Evolutionary conservation across 345 rosid species (phyloP).

Genomic region (Durio zibethinus): DNA sequence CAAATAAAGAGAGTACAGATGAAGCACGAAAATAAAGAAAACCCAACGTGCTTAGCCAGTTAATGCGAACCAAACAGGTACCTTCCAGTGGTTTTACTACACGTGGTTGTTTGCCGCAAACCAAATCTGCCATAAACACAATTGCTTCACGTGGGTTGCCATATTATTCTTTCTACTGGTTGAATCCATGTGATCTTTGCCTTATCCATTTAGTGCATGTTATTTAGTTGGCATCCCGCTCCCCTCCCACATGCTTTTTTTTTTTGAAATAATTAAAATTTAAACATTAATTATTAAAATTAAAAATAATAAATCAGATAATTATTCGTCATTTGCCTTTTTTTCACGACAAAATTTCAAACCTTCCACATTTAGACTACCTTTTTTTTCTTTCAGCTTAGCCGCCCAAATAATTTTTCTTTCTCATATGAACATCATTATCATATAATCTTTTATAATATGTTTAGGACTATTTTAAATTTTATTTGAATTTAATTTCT

Average conservation of each 20-base stretch:
- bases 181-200: background rate
- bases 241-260: no score
- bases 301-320: no score
- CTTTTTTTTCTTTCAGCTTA: background rate
- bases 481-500: no score
- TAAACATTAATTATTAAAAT: no score
- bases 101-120: background rate
- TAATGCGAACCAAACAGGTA: background rate
- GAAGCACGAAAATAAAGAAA: background rate
- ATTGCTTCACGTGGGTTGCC: background rate
- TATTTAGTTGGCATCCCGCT: background rate
- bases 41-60: background rate
- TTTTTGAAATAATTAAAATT: no score
- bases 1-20: background rate
- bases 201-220: background rate
- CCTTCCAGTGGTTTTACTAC: background rate
- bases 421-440: no score
- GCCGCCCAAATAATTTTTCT: no score
- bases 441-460: no score
- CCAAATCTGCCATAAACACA: background rate
- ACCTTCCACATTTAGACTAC: background rate
- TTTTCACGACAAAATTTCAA: background rate
- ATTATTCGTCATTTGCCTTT: no score
- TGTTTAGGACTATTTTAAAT: no score
- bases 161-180: no score